Evolutionary conservation across 805 yeast genomes (phyloP).

Genomic region (Barnettozyma populi): DNA sequence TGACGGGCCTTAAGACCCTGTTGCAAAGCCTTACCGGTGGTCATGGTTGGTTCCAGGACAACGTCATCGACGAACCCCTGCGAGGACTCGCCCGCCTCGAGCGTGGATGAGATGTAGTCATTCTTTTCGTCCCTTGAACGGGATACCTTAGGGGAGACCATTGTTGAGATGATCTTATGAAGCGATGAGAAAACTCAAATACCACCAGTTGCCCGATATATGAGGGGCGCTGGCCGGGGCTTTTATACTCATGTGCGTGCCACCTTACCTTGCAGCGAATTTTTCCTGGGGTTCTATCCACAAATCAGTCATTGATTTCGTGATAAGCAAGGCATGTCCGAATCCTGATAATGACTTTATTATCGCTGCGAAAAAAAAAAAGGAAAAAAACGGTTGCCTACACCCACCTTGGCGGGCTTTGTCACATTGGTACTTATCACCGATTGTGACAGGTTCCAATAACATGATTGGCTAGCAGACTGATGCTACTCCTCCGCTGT

Average conservation of each 20-base stretch:
- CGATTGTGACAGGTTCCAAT: too few species aligned
- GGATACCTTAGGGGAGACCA: background rate
- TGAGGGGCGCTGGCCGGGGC: background rate
- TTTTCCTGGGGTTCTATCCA: background rate
- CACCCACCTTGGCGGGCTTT: too few species aligned
- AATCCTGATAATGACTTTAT: background rate
- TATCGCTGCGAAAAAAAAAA: background rate
- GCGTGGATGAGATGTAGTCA: constrained; percentile 6
- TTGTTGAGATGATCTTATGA: background rate
- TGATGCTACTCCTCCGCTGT: too few species aligned
- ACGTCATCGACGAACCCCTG: constrained; percentile 24
- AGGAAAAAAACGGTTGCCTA: too few species aligned
- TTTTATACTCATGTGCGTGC: background rate
- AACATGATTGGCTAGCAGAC: too few species aligned
- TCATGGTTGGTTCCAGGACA: constrained; percentile 11
- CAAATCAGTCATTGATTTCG: background rate
- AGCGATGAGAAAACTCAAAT: background rate
- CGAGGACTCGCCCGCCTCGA: constrained; percentile 20
- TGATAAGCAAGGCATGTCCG: background rate
- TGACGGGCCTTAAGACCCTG: constrained; percentile 53
- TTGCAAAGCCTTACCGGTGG: constrained; percentile 14
- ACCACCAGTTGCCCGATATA: background rate
- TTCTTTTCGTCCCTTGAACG: constrained; percentile 15
- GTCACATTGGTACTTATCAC: too few species aligned
- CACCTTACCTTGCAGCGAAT: background rate